A percentile compares a stretch with the other conserved stretches of the same genome.
These are phyloP conservation scores for Pichia nakasei DNA, from an alignment of 805 yeast genomes.

Conservation along the genomic window DNA sequence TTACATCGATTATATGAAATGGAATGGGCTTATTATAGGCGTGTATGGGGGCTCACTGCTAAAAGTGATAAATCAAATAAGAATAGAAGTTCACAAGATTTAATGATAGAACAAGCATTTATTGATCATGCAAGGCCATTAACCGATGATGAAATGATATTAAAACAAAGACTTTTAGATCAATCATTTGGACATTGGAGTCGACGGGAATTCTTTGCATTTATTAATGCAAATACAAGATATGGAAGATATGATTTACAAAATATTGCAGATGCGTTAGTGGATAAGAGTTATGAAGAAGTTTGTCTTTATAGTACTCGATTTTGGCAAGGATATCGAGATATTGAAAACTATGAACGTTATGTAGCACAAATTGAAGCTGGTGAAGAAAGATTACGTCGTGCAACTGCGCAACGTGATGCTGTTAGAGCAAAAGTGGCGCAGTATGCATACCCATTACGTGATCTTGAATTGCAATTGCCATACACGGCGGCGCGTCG, in stretches of 20 bases:
- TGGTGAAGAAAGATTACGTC: conserved; percentile 78
- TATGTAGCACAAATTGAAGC: conserved; percentile 71
- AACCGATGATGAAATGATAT: conserved; percentile 69
- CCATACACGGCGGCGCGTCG: conserved; percentile 56
- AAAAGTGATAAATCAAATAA: conserved; percentile 21
- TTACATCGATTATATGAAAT: conserved; percentile 67
- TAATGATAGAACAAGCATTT: conserved; percentile 53
- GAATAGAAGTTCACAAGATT: conserved; percentile 17
- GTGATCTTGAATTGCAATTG: conserved; percentile 59
- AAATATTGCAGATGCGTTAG: conserved; percentile 70
- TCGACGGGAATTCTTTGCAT: conserved; percentile 79
- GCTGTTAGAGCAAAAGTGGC: conserved; percentile 68
- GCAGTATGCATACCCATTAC: conserved; percentile 59
- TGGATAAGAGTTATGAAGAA: conserved; percentile 73
- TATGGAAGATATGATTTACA: conserved; percentile 71
- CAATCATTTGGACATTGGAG: conserved; percentile 81
- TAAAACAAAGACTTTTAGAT: conserved; percentile 47
- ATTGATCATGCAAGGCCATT: conserved; percentile 71
- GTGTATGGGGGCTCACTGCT: conserved; percentile 59
- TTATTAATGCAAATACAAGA: conserved; percentile 63
- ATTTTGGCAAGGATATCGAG: conserved; percentile 73
- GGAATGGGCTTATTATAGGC: conserved; percentile 71
- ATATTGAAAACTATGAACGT: conserved; percentile 84
- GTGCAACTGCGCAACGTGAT: conserved; percentile 63
- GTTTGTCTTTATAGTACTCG: conserved; percentile 66